Percentiles rank a stretch among this genome's conserved stretches.
Evolutionary conservation across 1,284 basidiomycete species (phyloP).

Genomic region (Sanghuangporus sanghuang): DNA sequence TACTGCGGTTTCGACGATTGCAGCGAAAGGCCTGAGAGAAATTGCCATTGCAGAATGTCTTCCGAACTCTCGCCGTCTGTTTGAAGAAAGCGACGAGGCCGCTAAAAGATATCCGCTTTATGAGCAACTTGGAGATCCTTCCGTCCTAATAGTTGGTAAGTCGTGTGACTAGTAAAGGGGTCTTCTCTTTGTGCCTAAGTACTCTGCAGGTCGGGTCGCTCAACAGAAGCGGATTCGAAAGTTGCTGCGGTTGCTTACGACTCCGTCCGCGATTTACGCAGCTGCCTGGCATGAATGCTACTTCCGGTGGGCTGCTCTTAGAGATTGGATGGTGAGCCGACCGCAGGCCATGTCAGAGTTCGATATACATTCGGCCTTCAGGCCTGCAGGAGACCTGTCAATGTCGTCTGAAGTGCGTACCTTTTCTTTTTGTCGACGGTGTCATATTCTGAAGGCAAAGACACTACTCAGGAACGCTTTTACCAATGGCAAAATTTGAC

Average conservation of each 20-base stretch:
- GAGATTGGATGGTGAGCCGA: conserved; percentile 39
- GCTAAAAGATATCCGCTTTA: conserved; percentile 66
- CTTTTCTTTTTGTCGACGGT: neutral
- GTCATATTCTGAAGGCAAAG: neutral
- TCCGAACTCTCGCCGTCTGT: conserved; percentile 39
- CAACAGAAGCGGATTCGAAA: conserved; percentile 80
- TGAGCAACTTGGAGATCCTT: conserved; percentile 72
- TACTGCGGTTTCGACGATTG: conserved; percentile 56
- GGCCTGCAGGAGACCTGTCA: conserved; percentile 27
- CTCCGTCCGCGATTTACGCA: conserved; percentile 59
- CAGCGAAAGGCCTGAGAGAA: conserved; percentile 62
- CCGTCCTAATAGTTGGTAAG: conserved; percentile 62
- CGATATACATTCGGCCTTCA: conserved; percentile 15
- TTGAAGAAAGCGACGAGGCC: conserved; percentile 16
- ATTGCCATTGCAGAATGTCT: conserved; percentile 62
- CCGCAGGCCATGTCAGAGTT: neutral
- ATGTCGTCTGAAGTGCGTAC: conserved; percentile 37
- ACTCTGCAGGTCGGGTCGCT: conserved; percentile 51
- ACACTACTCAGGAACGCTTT: conserved; percentile 54
- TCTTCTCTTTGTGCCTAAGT: conserved; percentile 3
- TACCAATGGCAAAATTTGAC: conserved; percentile 88
- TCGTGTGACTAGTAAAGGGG: conserved; percentile 49
- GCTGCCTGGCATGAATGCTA: conserved; percentile 83
- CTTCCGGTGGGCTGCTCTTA: conserved; percentile 56
- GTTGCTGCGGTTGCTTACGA: conserved; percentile 58